Conservation (phyloP, 1,284 basidiomycete species). For the Omphalotus olearius region DNA sequence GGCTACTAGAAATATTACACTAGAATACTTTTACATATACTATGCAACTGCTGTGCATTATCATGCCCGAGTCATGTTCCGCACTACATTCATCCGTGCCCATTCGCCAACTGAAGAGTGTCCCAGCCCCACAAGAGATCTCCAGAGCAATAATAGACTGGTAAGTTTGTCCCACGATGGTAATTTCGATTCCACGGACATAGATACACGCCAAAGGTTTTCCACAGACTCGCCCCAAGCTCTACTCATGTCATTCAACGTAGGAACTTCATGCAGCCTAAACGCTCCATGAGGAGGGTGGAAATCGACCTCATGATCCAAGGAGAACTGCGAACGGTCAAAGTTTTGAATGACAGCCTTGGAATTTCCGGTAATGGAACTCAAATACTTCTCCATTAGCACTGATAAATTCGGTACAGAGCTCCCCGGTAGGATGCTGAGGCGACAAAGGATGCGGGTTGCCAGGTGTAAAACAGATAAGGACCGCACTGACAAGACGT, state of each 20-base stretch:
- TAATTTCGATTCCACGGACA: slow-evolving; percentile 33
- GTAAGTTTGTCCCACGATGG: slow-evolving; percentile 50
- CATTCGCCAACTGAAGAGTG: slow-evolving; percentile 41
- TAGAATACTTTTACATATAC: no score
- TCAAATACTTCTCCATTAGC: neutral
- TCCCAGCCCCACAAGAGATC: slow-evolving; percentile 36
- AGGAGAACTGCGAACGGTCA: no score
- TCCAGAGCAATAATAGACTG: slow-evolving; percentile 51
- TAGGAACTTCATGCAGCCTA: slow-evolving; percentile 31
- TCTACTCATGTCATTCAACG: slow-evolving; percentile 16
- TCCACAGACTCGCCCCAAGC: slow-evolving; percentile 56
- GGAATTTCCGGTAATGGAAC: neutral
- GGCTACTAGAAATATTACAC: no score
- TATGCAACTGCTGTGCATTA: no score
- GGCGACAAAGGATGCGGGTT: slow-evolving; percentile 7
- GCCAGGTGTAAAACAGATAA: slow-evolving; percentile 6
- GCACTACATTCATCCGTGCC: slow-evolving; percentile 27
- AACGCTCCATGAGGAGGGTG: slow-evolving; percentile 34
- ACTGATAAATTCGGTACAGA: neutral
- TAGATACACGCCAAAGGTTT: slow-evolving; percentile 52
- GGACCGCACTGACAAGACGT: neutral
- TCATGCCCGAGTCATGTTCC: neutral
- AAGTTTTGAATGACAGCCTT: no score
- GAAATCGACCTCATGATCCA: neutral
- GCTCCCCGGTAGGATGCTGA: slow-evolving; percentile 1